These are phyloP conservation scores for Penicillium palitans DNA, from an alignment of 2,329 filamentous ascomycete genomes.

Conservation along the genomic window DNA sequence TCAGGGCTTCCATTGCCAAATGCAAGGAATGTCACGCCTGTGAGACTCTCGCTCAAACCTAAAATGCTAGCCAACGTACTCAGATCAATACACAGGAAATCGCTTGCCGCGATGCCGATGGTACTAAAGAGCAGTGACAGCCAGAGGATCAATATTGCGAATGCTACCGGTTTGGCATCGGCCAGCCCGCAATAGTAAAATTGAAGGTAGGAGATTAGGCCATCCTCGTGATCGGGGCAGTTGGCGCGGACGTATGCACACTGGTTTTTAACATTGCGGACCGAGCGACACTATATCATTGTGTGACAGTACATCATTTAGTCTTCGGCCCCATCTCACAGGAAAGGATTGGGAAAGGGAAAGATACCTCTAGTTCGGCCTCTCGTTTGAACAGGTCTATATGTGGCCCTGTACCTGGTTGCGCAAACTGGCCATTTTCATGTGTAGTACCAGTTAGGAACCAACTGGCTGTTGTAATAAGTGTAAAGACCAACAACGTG, in stretches of 20 bases:
- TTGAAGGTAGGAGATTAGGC: constrained; percentile 81
- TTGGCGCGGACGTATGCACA: constrained; percentile 82
- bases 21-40: constrained; percentile 92
- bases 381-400: constrained; percentile 22
- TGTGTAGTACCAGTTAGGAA: constrained; percentile 14
- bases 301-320: constrained; percentile 20
- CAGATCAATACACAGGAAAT: constrained; percentile 97
- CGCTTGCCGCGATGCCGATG: constrained; percentile 94
- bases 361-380: constrained; percentile 31
- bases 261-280: constrained; percentile 75
- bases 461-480: constrained; percentile 36
- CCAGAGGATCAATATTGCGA: constrained; percentile 76
- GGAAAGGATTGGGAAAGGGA: background rate
- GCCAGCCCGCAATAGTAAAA: constrained; percentile 85
- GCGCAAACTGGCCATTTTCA: constrained; percentile 3
- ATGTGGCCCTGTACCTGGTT: constrained; percentile 8
- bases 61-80: constrained; percentile 87
- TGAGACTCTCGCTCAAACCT: constrained; percentile 92
- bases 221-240: constrained; percentile 86
- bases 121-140: constrained; percentile 89
- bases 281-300: constrained; percentile 66
- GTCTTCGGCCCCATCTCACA: constrained; percentile 12
- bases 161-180: constrained; percentile 71
- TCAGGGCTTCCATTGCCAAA: constrained; percentile 98
- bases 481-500: constrained; percentile 41